Percentiles rank a stretch among this genome's conserved stretches.
Conservation (phyloP, 805 yeast species). For the Candida nitratophila region DNA sequence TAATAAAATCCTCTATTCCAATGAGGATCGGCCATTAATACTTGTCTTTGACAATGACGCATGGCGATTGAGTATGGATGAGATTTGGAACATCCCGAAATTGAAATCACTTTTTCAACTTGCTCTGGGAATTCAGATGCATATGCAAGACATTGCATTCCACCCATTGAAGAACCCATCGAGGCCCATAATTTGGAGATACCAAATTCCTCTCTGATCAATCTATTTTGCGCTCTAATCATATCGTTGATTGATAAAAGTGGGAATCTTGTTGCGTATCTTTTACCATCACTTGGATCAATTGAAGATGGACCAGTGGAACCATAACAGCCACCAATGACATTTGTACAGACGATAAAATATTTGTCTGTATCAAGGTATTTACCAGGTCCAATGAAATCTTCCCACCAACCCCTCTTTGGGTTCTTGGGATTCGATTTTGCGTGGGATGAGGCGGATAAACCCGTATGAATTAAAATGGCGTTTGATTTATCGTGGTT, state of each 20-base stretch:
- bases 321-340: constrained; percentile 91
- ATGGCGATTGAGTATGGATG: constrained; percentile 93
- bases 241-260: constrained; percentile 80
- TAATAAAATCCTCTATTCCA: constrained; percentile 91
- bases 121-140: constrained; percentile 76
- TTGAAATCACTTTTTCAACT: constrained; percentile 68
- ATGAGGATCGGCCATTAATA: constrained; percentile 87
- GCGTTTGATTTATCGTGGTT: constrained; percentile 62
- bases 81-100: constrained; percentile 88
- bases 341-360: constrained; percentile 85
- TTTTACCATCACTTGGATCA: constrained; percentile 59
- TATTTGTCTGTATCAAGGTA: constrained; percentile 76
- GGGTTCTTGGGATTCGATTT: constrained; percentile 65
- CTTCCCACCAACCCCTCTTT: constrained; percentile 93
- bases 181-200: constrained; percentile 65
- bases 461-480: constrained; percentile 79
- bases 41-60: constrained; percentile 90
- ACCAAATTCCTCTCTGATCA: constrained; percentile 56
- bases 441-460: constrained; percentile 92
- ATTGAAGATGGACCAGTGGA: constrained; percentile 86
- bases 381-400: constrained; percentile 79
- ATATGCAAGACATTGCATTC: constrained; percentile 92
- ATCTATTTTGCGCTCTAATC: constrained; percentile 79
- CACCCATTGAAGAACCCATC: constrained; percentile 95
- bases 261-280: constrained; percentile 86